A percentile compares a stretch with the other conserved stretches of the same genome.
Evolutionary conservation across 1,284 basidiomycete genomes (phyloP).

Genomic region (Fistulinella cinereoalba): DNA sequence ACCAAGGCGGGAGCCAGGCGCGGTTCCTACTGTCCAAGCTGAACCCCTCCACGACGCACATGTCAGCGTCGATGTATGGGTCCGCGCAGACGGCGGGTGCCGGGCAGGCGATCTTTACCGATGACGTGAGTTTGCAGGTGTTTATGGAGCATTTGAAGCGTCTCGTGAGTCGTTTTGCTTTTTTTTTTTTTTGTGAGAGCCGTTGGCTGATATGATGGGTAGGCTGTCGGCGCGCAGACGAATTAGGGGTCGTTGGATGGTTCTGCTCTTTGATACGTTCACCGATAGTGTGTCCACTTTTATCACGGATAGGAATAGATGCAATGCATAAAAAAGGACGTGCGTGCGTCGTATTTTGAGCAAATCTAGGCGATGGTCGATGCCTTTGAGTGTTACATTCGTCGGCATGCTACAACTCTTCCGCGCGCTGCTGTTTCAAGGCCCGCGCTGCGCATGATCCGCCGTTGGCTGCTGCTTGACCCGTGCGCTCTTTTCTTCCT

Average conservation of each 20-base stretch:
- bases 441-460: too few relatives aligned
- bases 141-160: constrained; percentile 96
- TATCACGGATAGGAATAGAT: constrained; percentile 16
- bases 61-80: constrained; percentile 87
- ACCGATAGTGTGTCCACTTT: constrained; percentile 5
- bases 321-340: constrained; percentile 12
- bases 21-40: constrained; percentile 96
- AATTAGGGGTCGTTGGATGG: constrained; percentile 39
- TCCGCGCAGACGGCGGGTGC: constrained; percentile 56
- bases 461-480: too few relatives aligned
- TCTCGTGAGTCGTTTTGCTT: constrained; percentile 50
- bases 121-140: constrained; percentile 96
- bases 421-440: too few relatives aligned
- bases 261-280: constrained; percentile 11
- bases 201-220: constrained; percentile 4
- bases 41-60: constrained; percentile 98
- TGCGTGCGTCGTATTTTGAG: too few relatives aligned
- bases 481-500: too few relatives aligned
- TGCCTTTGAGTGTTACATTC: too few relatives aligned
- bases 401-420: too few relatives aligned
- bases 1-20: constrained; percentile 97
- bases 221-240: constrained; percentile 71
- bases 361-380: too few relatives aligned
- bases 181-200: neutral
- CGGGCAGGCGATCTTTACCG: constrained; percentile 97